These are phyloP conservation scores for Puccinia novopanici DNA, from an alignment of 1,284 basidiomycete species.

Conservation along the genomic window DNA sequence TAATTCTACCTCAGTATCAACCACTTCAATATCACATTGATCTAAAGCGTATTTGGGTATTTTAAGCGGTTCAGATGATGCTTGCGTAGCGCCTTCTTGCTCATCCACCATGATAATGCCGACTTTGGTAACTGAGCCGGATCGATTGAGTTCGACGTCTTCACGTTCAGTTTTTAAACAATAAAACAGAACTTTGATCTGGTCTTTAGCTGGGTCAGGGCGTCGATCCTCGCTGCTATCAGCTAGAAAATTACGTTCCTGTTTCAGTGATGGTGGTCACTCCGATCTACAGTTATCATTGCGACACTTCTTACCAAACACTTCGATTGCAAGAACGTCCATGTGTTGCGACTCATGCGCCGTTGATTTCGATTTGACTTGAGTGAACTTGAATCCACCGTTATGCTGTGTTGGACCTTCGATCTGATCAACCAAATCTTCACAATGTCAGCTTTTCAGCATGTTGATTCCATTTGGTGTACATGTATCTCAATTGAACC, in stretches of 20 bases:
- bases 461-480: background rate
- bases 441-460: background rate
- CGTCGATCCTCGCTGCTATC: constrained; percentile 64
- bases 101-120: constrained; percentile 68
- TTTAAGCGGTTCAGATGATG: background rate
- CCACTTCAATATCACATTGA: constrained; percentile 63
- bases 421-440: constrained; percentile 20
- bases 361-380: constrained; percentile 52
- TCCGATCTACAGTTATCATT: background rate
- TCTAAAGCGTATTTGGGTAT: constrained; percentile 54
- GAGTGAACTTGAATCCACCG: constrained; percentile 46
- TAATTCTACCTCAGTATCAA: constrained; percentile 76
- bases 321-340: constrained; percentile 77
- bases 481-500: background rate
- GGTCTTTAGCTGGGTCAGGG: constrained; percentile 73
- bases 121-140: constrained; percentile 61
- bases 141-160: constrained; percentile 60
- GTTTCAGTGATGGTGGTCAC: background rate
- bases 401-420: constrained; percentile 49
- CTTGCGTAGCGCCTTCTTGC: constrained; percentile 22
- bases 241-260: background rate
- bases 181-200: constrained; percentile 73
- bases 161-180: constrained; percentile 67
- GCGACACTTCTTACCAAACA: constrained; percentile 68
- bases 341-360: constrained; percentile 73